phyloP scores from a whole-genome alignment of 2,329 filamentous ascomycete genomes.

The Cordyceps pruinosa region DNA sequence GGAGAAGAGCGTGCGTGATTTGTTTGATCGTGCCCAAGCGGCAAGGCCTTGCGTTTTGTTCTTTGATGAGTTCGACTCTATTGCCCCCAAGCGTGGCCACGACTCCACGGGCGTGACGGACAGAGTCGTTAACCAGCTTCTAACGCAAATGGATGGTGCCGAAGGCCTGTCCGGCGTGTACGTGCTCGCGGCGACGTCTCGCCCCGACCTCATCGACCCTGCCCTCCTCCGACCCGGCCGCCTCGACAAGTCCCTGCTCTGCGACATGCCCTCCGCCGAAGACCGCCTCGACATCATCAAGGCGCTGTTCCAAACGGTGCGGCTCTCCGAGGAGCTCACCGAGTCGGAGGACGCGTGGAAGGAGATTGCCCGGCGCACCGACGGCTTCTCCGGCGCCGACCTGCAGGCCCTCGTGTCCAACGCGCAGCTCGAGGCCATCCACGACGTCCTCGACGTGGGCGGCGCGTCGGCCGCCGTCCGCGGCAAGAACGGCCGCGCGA shows the following conservation, averaged over 20 bases:
- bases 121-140: constrained; percentile 92
- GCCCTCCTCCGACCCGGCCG: constrained; percentile 85
- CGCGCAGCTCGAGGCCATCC: constrained; percentile 92
- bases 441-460: constrained; percentile 68
- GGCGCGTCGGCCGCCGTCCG: constrained; percentile 27
- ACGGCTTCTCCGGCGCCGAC: constrained; percentile 91
- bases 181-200: constrained; percentile 85
- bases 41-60: constrained; percentile 92
- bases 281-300: constrained; percentile 85
- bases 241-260: constrained; percentile 86
- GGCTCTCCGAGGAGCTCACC: constrained; percentile 60
- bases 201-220: constrained; percentile 93
- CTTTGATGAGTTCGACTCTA: constrained; percentile 98
- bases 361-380: constrained; percentile 73
- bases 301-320: constrained; percentile 76
- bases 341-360: constrained; percentile 48
- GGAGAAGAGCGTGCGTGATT: constrained; percentile 89
- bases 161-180: constrained; percentile 94
- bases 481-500: constrained; percentile 30
- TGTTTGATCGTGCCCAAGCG: constrained; percentile 88
- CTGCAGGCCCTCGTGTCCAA: constrained; percentile 94
- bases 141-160: constrained; percentile 98
- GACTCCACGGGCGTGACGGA: constrained; percentile 98
- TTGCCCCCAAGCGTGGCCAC: constrained; percentile 93
- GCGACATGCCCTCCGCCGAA: constrained; percentile 73